Evolutionary conservation across 2,329 filamentous ascomycete species (phyloP).

Genomic region (Paracorniculantispora psalliotae): DNA sequence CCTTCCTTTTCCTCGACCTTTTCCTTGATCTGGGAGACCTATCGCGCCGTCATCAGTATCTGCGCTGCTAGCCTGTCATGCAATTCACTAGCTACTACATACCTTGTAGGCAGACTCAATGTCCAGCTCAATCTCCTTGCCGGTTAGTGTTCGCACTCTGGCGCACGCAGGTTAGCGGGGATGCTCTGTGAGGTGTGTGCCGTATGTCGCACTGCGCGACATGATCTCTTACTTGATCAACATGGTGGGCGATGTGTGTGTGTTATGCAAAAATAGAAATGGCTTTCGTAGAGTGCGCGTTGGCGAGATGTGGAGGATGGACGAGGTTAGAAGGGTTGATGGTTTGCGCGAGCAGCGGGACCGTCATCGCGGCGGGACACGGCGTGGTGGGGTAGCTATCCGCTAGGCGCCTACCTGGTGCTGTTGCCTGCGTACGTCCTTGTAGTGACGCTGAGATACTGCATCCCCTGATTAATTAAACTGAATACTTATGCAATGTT

Average conservation of each 20-base stretch:
- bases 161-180: not conserved
- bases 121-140: conserved; percentile 98
- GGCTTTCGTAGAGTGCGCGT: not conserved
- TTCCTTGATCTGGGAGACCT: conserved; percentile 97
- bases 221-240: conserved; percentile 45
- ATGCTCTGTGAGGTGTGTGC: not conserved
- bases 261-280: not conserved
- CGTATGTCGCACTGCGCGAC: not conserved
- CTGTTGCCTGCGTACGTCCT: not conserved
- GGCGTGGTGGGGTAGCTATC: conserved; percentile 1
- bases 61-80: not conserved
- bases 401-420: not conserved
- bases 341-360: not conserved
- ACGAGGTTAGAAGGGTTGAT: not conserved
- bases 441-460: not conserved
- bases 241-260: conserved; percentile 24
- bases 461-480: not conserved
- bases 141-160: conserved; percentile 94
- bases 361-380: conserved; percentile 9
- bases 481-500: not conserved
- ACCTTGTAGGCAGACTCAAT: conserved; percentile 95
- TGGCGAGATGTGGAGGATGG: not conserved
- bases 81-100: conserved; percentile 18
- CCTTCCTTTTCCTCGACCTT: conserved; percentile 99
- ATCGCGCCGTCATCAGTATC: not conserved